Evolutionary conservation across 2,329 filamentous ascomycete genomes (phyloP).

Genomic region (Cladosporium oxysporum): DNA sequence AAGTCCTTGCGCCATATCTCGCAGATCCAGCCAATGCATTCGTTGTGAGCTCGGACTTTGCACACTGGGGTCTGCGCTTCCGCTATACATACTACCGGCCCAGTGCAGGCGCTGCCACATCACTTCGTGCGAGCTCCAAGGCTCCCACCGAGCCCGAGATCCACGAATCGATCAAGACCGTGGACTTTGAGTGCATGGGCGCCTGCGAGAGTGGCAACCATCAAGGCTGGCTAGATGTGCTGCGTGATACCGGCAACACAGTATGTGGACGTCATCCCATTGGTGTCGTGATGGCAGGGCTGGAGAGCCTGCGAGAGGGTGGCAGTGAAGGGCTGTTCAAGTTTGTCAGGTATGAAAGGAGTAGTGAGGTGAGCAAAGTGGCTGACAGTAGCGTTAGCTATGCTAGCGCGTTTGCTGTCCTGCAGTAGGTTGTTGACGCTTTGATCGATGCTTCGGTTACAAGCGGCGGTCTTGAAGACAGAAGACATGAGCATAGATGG

Average conservation of each 20-base stretch:
- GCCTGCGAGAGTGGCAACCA: constrained; percentile 79
- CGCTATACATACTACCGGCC: constrained; percentile 77
- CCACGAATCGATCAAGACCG: constrained; percentile 77
- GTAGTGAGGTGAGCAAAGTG: constrained; percentile 68
- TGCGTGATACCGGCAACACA: constrained; percentile 78
- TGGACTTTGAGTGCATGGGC: constrained; percentile 82
- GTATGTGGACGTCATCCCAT: constrained; percentile 96
- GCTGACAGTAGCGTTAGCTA: constrained; percentile 90
- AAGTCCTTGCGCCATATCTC: constrained; percentile 75
- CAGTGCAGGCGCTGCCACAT: constrained; percentile 44
- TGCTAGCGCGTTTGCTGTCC: constrained; percentile 82
- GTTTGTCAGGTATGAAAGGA: constrained; percentile 86
- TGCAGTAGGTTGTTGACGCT: constrained; percentile 48
- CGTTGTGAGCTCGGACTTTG: constrained; percentile 92
- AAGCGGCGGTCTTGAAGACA: background rate
- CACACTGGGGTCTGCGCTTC: constrained; percentile 89
- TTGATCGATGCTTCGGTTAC: background rate
- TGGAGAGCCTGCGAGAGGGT: constrained; percentile 58
- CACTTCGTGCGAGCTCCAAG: constrained; percentile 46
- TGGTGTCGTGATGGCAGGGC: constrained; percentile 83
- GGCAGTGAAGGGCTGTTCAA: constrained; percentile 55
- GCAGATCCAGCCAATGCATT: constrained; percentile 75
- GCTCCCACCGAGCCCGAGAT: constrained; percentile 59
- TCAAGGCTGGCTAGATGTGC: constrained; percentile 65
- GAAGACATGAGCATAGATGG: background rate